Base-by-base conservation (phyloP, 2,329 filamentous ascomycete genomes). In the Hymenoscyphus albidus region DNA sequence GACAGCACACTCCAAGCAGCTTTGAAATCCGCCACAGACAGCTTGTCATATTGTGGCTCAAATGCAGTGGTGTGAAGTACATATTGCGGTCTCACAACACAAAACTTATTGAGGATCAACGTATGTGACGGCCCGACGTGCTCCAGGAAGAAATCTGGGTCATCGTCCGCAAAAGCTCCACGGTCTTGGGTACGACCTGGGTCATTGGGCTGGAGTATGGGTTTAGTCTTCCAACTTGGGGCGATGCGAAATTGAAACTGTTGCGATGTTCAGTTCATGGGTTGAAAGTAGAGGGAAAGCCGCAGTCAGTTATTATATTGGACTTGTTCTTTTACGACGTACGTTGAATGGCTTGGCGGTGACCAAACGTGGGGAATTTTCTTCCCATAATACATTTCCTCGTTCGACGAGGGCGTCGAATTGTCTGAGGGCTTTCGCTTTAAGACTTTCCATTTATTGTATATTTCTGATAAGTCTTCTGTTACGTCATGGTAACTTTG, bases 1-100 rank as follows among this genome's bases (percentile, higher is more conserved):
- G 64, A 61, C 63, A 80, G 70, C 6, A 77, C 71, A n/a, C 72
- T 70, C 77, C 77, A 78, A 12, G 75, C 70, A 1, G 78, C 76
- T 5, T 71, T 67, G 54, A 79, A 65, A 70, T 80, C 79, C 38
- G 58, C 51, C 10, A 64, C 61, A 51, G 77, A 74, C n/a, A 81
- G 72, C 27, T 75, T 72, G 35, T 79, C 76, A 1, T 72, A 74
- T 67, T 79, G 78, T 6, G 71, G 72, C 1, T 72, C 73, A 64
- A 78, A 80, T 1, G 76, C 71, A 6, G 71, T 73, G 6, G 79
- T 80, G 57, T 77, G 77, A 35, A 79, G 71, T 3, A 79, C 74
- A 54, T 78, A 74, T 64, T 76, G 73, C 3, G 76, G 76, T 12
- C 77, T 69, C 12, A 75, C 65, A 40, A 77, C 73, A 61, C 73